Evolutionary conservation across 2,329 filamentous ascomycete species (phyloP).

Genomic region (Dactylellina drechsleri): DNA sequence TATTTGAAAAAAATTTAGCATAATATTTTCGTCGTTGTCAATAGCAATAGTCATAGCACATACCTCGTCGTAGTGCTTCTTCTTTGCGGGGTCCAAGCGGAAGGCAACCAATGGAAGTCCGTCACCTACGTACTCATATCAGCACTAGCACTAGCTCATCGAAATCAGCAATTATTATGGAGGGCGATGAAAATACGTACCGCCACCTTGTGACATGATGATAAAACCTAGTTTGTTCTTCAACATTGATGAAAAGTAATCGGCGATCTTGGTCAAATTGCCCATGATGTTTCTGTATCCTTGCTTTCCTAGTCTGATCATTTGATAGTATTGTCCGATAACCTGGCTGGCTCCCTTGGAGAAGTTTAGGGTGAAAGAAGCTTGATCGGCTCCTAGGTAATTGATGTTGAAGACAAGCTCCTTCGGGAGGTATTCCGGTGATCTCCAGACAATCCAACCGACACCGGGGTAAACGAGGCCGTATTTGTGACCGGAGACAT

Average conservation of each 20-base stretch:
- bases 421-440: conserved; percentile 82
- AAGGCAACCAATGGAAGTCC: conserved; percentile 92
- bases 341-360: conserved; percentile 94
- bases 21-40: background rate
- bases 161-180: background rate
- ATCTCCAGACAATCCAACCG: conserved; percentile 91
- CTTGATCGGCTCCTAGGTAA: conserved; percentile 94
- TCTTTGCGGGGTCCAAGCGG: conserved; percentile 72
- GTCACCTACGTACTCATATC: conserved; percentile 59
- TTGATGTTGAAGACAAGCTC: conserved; percentile 99
- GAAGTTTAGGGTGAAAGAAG: conserved; percentile 97
- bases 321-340: conserved; percentile 96
- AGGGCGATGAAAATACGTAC: conserved; percentile 60
- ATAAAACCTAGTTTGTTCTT: conserved; percentile 77
- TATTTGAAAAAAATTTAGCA: conserved; percentile 68
- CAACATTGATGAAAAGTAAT: conserved; percentile 82
- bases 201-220: conserved; percentile 83
- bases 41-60: conserved; percentile 60
- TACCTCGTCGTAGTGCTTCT: conserved; percentile 67
- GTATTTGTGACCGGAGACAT: conserved; percentile 92
- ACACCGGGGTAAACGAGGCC: conserved; percentile 86
- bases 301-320: conserved; percentile 91
- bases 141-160: background rate
- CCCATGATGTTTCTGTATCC: conserved; percentile 94
- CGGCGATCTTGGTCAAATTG: conserved; percentile 87